Evolutionary conservation across 495 filamentous ascomycete species (phyloP).

Genomic region (Podospora sp.): DNA sequence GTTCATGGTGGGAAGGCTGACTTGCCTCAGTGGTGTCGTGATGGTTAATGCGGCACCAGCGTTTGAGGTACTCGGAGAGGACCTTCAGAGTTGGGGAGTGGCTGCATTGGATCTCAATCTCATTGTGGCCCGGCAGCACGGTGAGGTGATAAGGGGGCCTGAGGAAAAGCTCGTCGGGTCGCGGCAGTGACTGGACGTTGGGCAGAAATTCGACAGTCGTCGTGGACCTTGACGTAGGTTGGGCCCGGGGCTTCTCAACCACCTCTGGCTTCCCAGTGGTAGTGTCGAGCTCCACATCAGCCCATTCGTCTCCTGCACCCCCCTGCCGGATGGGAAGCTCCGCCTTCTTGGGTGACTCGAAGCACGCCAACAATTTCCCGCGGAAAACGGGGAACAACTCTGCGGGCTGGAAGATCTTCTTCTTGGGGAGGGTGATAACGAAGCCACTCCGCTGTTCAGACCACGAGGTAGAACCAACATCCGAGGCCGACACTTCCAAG

Average conservation of each 20-base stretch:
- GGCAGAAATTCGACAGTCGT: slow-evolving; percentile 35
- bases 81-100: slow-evolving; percentile 45
- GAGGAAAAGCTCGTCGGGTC: slow-evolving; percentile 42
- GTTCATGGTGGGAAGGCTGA: not conserved
- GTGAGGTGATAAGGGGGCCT: slow-evolving; percentile 45
- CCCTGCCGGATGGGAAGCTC: not conserved
- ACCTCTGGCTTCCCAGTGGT: slow-evolving; percentile 28
- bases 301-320: slow-evolving; percentile 36
- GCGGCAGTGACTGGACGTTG: slow-evolving; percentile 31
- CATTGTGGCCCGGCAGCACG: slow-evolving; percentile 20
- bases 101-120: slow-evolving; percentile 41
- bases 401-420: slow-evolving; percentile 23
- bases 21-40: slow-evolving; percentile 37
- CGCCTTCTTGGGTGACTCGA: slow-evolving; percentile 25
- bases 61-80: slow-evolving; percentile 41
- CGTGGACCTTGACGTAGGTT: slow-evolving; percentile 5
- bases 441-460: slow-evolving; percentile 30
- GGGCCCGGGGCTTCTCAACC: slow-evolving; percentile 9
- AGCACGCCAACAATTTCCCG: slow-evolving; percentile 30
- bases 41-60: slow-evolving; percentile 42
- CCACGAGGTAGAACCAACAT: slow-evolving; percentile 27
- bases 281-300: slow-evolving; percentile 34
- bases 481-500: slow-evolving; percentile 33
- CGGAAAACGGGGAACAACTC: slow-evolving; percentile 38
- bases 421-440: slow-evolving; percentile 37